Percentiles rank a stretch among this genome's conserved stretches.
Evolutionary conservation across 805 yeast species (phyloP).

Genomic region (Isabelozyma heimii): DNA sequence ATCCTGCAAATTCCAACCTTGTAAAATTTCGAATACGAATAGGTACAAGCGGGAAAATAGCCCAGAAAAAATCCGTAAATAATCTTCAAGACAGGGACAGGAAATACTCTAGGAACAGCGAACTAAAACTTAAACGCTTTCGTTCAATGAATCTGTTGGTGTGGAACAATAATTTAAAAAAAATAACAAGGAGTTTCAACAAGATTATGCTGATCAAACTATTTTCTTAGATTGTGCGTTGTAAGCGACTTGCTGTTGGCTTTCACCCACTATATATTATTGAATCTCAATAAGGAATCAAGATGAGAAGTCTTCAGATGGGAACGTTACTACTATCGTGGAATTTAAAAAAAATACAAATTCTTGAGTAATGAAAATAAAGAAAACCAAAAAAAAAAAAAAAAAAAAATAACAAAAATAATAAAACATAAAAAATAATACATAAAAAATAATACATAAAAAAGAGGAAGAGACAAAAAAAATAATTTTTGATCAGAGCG

Average conservation of each 20-base stretch:
- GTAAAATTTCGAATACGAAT: background rate
- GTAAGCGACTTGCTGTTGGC: background rate
- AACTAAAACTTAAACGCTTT: background rate
- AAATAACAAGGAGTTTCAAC: background rate
- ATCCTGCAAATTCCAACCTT: background rate
- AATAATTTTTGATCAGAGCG: background rate
- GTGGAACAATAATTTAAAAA: background rate
- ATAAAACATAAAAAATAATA: too few species aligned
- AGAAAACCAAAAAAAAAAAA: background rate
- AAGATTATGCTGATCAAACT: background rate
- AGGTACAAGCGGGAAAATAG: background rate
- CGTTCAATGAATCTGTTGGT: background rate
- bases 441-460: too few species aligned
- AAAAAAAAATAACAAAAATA: too few species aligned
- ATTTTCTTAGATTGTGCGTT: background rate
- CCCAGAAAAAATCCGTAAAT: background rate
- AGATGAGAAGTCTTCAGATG: background rate
- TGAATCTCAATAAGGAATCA: too few species aligned
- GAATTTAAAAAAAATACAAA: background rate
- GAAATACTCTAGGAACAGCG: too few species aligned
- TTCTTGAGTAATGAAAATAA: background rate
- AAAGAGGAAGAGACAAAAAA: background rate
- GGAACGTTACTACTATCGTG: background rate
- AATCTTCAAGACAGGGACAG: too few species aligned
- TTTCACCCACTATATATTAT: background rate